Conservation (phyloP, 2,329 filamentous ascomycete species). For the Thermoascus crustaceus region DNA sequence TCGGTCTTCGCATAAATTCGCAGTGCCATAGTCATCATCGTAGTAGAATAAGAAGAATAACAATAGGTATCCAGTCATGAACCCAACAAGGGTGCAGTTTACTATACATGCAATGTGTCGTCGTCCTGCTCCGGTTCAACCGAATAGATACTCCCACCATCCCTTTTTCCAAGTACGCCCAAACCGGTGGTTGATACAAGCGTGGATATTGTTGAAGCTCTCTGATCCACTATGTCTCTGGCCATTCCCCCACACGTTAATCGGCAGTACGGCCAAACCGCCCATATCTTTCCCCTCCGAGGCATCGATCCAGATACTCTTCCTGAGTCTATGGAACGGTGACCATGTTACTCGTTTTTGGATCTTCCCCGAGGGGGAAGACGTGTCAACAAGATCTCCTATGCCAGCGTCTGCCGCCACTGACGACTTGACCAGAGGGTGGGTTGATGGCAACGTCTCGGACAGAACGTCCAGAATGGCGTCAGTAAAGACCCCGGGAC, state of each 20-base stretch:
- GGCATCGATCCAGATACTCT: conserved; percentile 19
- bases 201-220: conserved; percentile 17
- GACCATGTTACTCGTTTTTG: conserved; percentile 25
- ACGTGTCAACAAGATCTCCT: conserved; percentile 13
- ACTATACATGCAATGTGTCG: too few species aligned
- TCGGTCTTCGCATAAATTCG: too few species aligned
- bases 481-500: conserved; percentile 28
- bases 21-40: too few species aligned
- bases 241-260: conserved; percentile 51
- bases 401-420: conserved; percentile 14
- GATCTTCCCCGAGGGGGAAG: conserved; percentile 3
- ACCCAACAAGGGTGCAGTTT: too few species aligned
- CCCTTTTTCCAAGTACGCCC: conserved; percentile 25
- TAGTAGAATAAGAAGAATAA: too few species aligned
- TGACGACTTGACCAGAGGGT: conserved; percentile 18
- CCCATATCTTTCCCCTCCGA: conserved; percentile 54
- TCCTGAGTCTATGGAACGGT: conserved; percentile 21
- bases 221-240: conserved; percentile 26
- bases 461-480: conserved; percentile 24
- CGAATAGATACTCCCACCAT: conserved; percentile 23
- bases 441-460: conserved; percentile 17
- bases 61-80: too few species aligned
- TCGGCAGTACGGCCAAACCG: conserved; percentile 78
- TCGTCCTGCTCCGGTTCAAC: conserved; percentile 9
- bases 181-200: conserved; percentile 29